Conservation (phyloP, 495 filamentous ascomycete genomes). For the Pseudevernia furfuracea region DNA sequence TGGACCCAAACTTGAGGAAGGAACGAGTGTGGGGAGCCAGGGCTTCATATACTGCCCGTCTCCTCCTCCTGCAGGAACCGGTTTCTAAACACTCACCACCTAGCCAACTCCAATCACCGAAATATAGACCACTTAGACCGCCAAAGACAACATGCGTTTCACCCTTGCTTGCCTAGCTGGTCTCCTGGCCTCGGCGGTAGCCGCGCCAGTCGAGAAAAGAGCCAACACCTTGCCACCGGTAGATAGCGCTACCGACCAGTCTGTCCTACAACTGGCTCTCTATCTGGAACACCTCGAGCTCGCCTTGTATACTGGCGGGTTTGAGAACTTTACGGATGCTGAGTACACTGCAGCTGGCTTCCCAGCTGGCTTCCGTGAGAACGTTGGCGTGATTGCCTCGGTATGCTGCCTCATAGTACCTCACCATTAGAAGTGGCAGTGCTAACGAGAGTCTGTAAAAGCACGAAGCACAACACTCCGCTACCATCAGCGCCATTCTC, state of each 20-base stretch:
- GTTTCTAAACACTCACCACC: not conserved
- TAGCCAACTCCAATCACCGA: not conserved
- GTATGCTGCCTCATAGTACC: not conserved
- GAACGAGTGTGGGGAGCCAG: not conserved
- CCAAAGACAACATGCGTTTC: slow-evolving; percentile 21
- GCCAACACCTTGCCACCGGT: slow-evolving; percentile 22
- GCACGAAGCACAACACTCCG: slow-evolving; percentile 25
- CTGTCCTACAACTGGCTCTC: slow-evolving; percentile 26
- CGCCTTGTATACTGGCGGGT: slow-evolving; percentile 26
- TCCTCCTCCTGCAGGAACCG: slow-evolving; percentile 1
- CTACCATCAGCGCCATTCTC: slow-evolving; percentile 27
- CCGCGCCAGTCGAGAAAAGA: slow-evolving; percentile 24
- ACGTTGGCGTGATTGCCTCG: slow-evolving; percentile 28
- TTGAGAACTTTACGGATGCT: slow-evolving; percentile 26
- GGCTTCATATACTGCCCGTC: not conserved
- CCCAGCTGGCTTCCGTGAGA: slow-evolving; percentile 29
- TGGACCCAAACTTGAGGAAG: not conserved
- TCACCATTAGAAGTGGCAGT: too few species aligned
- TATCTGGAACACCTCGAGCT: slow-evolving; percentile 30
- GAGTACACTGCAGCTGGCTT: slow-evolving; percentile 27
- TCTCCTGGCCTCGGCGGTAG: slow-evolving; percentile 7
- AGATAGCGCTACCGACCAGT: slow-evolving; percentile 20
- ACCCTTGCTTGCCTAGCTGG: slow-evolving; percentile 12
- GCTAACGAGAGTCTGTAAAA: slow-evolving; percentile 3
- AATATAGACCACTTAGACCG: not conserved